Evolutionary conservation across 495 filamentous ascomycete genomes (phyloP), one percentile per base, ranked within the genome.

Genomic region (Aspergillus campestris): DNA sequence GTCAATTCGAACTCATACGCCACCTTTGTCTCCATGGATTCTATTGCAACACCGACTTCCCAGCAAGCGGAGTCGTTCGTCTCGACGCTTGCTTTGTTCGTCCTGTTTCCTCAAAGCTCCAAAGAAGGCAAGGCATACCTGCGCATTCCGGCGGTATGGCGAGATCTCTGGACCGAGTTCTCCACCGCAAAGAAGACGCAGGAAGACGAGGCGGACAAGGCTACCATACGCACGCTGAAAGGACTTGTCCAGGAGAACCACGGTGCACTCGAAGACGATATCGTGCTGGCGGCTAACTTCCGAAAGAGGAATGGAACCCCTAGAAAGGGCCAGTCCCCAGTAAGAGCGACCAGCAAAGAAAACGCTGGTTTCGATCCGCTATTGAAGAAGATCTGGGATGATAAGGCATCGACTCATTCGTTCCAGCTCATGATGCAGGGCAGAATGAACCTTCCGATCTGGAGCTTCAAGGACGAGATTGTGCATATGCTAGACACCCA

Each of bases 81-180:
- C 35, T 86, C 87, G 5, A 95, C 90, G 2, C 71, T 80, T 15
- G 88, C 82, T 12, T 65, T 97, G 10, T 94, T 92, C 59, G 70
- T 85, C 15, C 64, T 97, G 1, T 95, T 89, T 50, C 75, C 80
- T 5, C 72, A 76, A 13, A 89, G 77, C 18, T 74, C 76, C 3
- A 91, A 85, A 56, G 92, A 95, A 53, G 89, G 94, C 49, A 95
- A 92, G 56, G 76, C 83, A 7, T 84, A 85, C 52, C 53, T 95
- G 44, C 77, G 86, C 14, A 66, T 98, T 14, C 89, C 89, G 13
- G 63, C 79, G 0, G 70, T 78, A 5, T 96, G 89, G 86, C 79
- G 89, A 56, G 87, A 91, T 38, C 66, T 96, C 9, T 97, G 86
- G 83, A 72, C 75, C 1, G 89, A 96, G 54, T 74, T 94, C 44